Base-by-base conservation (phyloP, 257 asterid genomes). In the Mitragyna speciosa region DNA sequence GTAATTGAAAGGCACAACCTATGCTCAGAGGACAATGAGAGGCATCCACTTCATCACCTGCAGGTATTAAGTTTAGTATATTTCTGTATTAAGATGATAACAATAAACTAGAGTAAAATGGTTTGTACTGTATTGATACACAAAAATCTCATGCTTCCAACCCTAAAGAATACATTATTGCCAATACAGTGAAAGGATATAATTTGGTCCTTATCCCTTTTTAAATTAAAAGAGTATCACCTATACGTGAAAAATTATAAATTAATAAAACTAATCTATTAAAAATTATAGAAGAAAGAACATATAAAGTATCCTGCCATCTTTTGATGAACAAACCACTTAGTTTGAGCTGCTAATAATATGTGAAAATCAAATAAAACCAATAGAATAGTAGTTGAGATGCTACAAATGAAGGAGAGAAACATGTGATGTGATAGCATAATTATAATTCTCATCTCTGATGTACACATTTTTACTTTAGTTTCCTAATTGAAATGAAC, bases 1-100 rank as follows among this genome's bases (percentile, higher is more conserved):
- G 75, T 92, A 73, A 85, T 94, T 84, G 91, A 89, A 72, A 88
- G 87, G 90, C 88, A 82, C 75, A 82, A 67, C 49, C 63, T 65
- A 81, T 92, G 85, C 49, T 41, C 89, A 12, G 90, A 84, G 16
- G 85, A 83, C 58, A 65, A 83, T 52, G 87, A 80, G 73, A 82
- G 84, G 73, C 86, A 70, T 24, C 82, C 82, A 73, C 71, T 73
- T 76, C 82, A 51, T 10, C 78, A 2, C 49, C 36, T 51, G 82
- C 87, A 79, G 91, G 95, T 90, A 83, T 73, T 66, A 73, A 16
- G 31, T 63, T 10, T 20, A 3, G 41, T 31, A 28, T 22, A 5
- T 59, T 59, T 2, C 4, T 28, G 51, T 2, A 14, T 36, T 54
- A 74, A 49, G 15, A 51, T 47, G 39, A 36, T 36, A 36, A 4